These are phyloP conservation scores for Penicillium chermesinum DNA, from an alignment of 495 filamentous ascomycete genomes.

Conservation along the genomic window DNA sequence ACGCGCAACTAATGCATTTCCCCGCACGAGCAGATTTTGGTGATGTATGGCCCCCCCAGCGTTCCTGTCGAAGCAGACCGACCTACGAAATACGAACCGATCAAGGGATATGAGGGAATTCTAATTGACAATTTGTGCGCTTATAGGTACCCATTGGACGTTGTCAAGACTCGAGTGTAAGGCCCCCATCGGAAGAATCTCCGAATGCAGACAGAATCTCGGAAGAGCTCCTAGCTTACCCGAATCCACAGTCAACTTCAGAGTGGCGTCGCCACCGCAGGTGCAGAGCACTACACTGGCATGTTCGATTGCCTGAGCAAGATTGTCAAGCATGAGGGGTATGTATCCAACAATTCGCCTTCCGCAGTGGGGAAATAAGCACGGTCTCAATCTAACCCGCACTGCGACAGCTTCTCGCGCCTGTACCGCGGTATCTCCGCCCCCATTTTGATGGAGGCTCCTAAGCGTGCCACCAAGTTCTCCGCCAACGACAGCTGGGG, in stretches of 20 bases:
- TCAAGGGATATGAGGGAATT: background rate
- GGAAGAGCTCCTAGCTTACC: slow-evolving; percentile 5
- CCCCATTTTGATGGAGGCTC: slow-evolving; percentile 97
- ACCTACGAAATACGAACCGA: background rate
- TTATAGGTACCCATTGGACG: slow-evolving; percentile 94
- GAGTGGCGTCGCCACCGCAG: slow-evolving; percentile 55
- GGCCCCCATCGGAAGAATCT: slow-evolving; percentile 26
- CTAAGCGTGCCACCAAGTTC: slow-evolving; percentile 97
- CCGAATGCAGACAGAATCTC: slow-evolving; percentile 2
- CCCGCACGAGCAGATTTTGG: slow-evolving; percentile 61
- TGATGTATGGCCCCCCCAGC: slow-evolving; percentile 58
- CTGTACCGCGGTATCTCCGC: slow-evolving; percentile 94
- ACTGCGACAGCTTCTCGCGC: slow-evolving; percentile 61
- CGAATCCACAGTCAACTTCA: slow-evolving; percentile 68
- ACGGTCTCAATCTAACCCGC: background rate
- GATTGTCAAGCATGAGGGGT: slow-evolving; percentile 94
- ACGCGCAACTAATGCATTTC: slow-evolving; percentile 24
- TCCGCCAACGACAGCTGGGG: slow-evolving; percentile 99
- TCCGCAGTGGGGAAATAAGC: background rate
- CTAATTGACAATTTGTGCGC: slow-evolving; percentile 12
- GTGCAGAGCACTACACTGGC: slow-evolving; percentile 82
- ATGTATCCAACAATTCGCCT: slow-evolving; percentile 19
- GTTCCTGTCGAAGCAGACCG: slow-evolving; percentile 1
- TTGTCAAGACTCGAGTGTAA: slow-evolving; percentile 97
- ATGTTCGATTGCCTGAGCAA: slow-evolving; percentile 98